These are phyloP conservation scores for Backusella circina DNA, from an alignment of 192 early-diverging fungal species.

Conservation along the genomic window DNA sequence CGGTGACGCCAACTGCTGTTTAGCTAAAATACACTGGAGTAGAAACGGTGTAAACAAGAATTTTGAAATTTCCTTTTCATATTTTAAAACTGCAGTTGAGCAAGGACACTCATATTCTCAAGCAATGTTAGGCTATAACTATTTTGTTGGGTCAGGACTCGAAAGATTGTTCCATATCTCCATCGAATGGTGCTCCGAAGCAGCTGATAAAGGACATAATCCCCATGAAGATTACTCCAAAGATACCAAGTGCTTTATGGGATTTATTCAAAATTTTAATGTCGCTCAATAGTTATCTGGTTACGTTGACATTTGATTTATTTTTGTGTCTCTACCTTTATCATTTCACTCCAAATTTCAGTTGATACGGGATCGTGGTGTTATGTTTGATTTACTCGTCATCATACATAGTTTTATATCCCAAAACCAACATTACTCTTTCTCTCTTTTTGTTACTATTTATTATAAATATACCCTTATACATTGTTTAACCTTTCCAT, in stretches of 20 bases:
- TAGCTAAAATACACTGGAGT: neutral
- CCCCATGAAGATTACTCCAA: neutral
- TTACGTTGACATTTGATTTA: too few relatives aligned
- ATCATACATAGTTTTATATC: too few relatives aligned
- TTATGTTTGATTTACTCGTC: too few relatives aligned
- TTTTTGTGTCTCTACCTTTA: too few relatives aligned
- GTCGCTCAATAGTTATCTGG: too few relatives aligned
- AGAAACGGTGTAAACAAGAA: neutral
- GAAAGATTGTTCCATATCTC: neutral
- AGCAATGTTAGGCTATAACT: neutral
- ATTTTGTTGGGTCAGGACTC: neutral
- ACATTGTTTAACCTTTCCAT: too few relatives aligned
- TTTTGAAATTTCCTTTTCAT: neutral
- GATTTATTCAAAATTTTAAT: too few relatives aligned
- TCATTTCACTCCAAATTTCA: too few relatives aligned
- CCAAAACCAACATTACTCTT: too few relatives aligned
- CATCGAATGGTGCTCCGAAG: neutral
- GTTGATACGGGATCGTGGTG: too few relatives aligned
- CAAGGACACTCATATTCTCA: neutral
- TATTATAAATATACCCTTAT: too few relatives aligned
- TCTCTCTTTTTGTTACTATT: too few relatives aligned
- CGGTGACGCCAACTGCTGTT: neutral
- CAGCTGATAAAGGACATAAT: neutral
- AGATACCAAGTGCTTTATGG: neutral
- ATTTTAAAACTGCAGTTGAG: neutral